Evolutionary conservation across 2,329 filamentous ascomycete genomes (phyloP).

Genomic region (Rutstroemia sp.): DNA sequence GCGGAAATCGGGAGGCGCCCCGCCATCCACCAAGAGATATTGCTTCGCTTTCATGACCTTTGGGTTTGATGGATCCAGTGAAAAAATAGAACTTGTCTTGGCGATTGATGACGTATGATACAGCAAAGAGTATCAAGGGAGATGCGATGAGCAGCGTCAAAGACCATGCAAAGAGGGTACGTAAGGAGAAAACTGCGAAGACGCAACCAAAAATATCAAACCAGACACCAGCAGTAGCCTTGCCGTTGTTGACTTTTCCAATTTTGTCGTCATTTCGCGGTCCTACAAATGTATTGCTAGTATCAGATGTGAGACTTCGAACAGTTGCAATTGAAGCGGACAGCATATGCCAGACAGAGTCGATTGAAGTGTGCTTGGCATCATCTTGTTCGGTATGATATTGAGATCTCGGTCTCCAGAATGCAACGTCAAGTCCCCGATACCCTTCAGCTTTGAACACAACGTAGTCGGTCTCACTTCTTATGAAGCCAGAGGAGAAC

Average conservation of each 20-base stretch:
- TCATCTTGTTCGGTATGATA: slow-evolving; percentile 94
- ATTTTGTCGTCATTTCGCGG: slow-evolving; percentile 45
- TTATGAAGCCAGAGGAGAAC: slow-evolving; percentile 70
- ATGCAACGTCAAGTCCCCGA: slow-evolving; percentile 85
- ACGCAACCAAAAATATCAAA: slow-evolving; percentile 81
- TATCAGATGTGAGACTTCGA: slow-evolving; percentile 61
- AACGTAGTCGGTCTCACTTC: slow-evolving; percentile 83
- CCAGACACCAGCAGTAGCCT: slow-evolving; percentile 70
- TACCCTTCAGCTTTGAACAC: slow-evolving; percentile 76
- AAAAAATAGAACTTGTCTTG: slow-evolving; percentile 87
- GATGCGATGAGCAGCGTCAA: slow-evolving; percentile 74
- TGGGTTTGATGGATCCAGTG: slow-evolving; percentile 50
- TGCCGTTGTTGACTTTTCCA: slow-evolving; percentile 59
- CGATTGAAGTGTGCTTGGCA: slow-evolving; percentile 63
- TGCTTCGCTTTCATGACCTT: slow-evolving; percentile 51
- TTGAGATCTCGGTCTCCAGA: slow-evolving; percentile 74
- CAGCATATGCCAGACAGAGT: slow-evolving; percentile 88
- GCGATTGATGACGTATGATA: slow-evolving; percentile 61
- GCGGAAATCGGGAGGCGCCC: slow-evolving; percentile 77
- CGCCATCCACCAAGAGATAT: slow-evolving; percentile 67
- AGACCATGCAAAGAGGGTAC: slow-evolving; percentile 82
- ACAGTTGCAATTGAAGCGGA: slow-evolving; percentile 73
- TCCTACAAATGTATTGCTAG: slow-evolving; percentile 58
- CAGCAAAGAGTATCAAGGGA: slow-evolving; percentile 62
- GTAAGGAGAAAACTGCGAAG: slow-evolving; percentile 72